A percentile compares a stretch with the other conserved stretches of the same genome.
Conservation (phyloP, 345 rosid species). For the Dipteronia sinensis region DNA sequence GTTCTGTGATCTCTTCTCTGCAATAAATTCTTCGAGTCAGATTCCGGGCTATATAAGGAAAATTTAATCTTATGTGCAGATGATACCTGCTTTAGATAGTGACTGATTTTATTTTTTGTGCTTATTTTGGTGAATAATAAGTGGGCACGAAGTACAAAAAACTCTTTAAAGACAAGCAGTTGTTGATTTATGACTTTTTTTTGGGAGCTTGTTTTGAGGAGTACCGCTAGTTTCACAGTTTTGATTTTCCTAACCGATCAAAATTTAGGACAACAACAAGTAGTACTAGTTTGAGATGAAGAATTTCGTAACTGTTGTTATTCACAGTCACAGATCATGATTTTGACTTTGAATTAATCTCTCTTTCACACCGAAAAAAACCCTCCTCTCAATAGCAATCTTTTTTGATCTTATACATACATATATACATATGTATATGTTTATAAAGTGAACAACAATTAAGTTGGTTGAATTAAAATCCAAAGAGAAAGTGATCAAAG, state of each 20-base stretch:
- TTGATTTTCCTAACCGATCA: background rate
- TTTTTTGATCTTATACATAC: too few species aligned
- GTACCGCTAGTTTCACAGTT: background rate
- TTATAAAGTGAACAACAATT: too few species aligned
- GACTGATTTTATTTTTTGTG: background rate
- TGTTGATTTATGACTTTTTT: conserved; percentile 11
- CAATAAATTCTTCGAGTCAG: background rate
- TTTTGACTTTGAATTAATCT: background rate
- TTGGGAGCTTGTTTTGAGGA: background rate
- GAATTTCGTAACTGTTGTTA: background rate
- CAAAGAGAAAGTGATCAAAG: background rate
- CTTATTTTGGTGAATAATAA: background rate
- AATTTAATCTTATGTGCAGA: background rate
- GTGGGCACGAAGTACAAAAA: background rate
- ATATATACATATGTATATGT: too few species aligned
- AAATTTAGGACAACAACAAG: background rate
- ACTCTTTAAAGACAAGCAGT: background rate
- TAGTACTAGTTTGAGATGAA: background rate
- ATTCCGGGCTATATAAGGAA: background rate
- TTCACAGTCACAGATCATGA: background rate
- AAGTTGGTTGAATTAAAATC: background rate
- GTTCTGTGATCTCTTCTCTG: background rate
- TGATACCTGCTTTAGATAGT: background rate
- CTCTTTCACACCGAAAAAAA: too few species aligned
- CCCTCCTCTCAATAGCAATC: too few species aligned